Conservation (phyloP, 169 alveolate species). For the Plasmodium vivax region DNA sequence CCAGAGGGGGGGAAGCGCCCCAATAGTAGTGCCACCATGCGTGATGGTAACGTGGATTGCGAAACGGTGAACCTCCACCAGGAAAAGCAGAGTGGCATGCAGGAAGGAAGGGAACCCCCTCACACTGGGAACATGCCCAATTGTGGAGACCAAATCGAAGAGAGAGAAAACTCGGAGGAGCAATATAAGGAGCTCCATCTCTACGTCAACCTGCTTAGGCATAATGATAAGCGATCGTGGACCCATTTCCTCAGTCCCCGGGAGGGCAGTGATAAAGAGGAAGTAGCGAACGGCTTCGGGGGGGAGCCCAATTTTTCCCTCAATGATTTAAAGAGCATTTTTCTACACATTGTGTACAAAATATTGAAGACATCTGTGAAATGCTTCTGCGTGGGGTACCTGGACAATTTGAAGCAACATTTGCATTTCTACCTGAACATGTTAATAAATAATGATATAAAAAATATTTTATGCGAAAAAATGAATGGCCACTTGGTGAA, state of each 20-base stretch:
- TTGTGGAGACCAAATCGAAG: background rate
- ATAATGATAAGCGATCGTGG: constrained; percentile 23
- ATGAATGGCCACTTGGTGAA: constrained; percentile 68
- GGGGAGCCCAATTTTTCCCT: constrained; percentile 41
- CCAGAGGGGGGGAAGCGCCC: background rate
- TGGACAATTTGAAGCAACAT: constrained; percentile 22
- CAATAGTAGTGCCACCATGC: background rate
- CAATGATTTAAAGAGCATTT: constrained; percentile 50
- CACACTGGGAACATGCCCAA: background rate
- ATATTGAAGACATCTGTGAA: constrained; percentile 35
- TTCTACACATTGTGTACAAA: constrained; percentile 31
- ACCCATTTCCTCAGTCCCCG: background rate
- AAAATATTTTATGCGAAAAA: constrained; percentile 50
- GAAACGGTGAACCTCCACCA: background rate
- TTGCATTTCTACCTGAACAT: constrained; percentile 32
- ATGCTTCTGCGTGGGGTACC: constrained; percentile 63
- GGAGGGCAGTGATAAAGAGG: background rate
- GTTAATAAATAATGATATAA: constrained; percentile 44
- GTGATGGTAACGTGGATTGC: background rate
- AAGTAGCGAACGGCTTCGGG: background rate
- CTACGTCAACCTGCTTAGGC: constrained; percentile 23
- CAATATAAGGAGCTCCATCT: constrained; percentile 23
- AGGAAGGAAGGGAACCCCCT: background rate
- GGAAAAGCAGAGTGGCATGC: background rate
- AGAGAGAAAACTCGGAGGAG: constrained; percentile 12